These are phyloP conservation scores for Boletus coccyginus DNA, from an alignment of 768 basidiomycete species.

Conservation along the genomic window DNA sequence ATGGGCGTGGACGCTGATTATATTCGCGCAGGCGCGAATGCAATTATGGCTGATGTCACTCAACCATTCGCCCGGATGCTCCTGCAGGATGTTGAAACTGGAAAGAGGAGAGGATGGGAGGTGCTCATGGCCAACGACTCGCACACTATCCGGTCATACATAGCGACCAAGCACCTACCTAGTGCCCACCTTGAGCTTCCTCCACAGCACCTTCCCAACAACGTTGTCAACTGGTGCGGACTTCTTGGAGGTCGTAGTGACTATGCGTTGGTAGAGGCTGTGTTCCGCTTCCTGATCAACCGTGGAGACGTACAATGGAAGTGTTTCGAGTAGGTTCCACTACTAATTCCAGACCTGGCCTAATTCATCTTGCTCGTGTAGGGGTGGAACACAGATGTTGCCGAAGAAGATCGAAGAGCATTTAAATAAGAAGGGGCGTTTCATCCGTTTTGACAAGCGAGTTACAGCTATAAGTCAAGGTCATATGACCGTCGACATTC, in stretches of 20 bases:
- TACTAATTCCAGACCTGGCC: neutral
- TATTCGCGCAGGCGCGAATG: conserved; percentile 18
- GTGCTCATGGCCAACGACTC: conserved; percentile 24
- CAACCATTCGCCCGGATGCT: conserved; percentile 19
- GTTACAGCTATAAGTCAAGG: conserved; percentile 4
- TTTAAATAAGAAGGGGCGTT: neutral
- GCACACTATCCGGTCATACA: conserved; percentile 25
- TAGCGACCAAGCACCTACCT: conserved; percentile 19
- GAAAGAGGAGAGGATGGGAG: conserved; percentile 24
- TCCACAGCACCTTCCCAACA: conserved; percentile 7
- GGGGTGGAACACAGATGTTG: conserved; percentile 3
- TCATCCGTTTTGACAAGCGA: neutral
- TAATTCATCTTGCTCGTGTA: neutral
- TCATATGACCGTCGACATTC: neutral
- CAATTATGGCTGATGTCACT: conserved; percentile 13
- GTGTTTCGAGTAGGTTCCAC: conserved; percentile 6
- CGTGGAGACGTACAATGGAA: conserved; percentile 2
- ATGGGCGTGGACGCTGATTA: conserved; percentile 8
- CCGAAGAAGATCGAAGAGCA: neutral
- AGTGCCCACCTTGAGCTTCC: conserved; percentile 18
- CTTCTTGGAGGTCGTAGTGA: neutral
- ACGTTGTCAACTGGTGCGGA: conserved; percentile 30
- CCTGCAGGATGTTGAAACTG: conserved; percentile 17
- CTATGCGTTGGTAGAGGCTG: neutral
- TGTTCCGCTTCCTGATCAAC: neutral